Evolutionary conservation across 108 stramenopile species (phyloP), one percentile per base, ranked within the genome.

Genomic region (Nitzschia sp.): DNA sequence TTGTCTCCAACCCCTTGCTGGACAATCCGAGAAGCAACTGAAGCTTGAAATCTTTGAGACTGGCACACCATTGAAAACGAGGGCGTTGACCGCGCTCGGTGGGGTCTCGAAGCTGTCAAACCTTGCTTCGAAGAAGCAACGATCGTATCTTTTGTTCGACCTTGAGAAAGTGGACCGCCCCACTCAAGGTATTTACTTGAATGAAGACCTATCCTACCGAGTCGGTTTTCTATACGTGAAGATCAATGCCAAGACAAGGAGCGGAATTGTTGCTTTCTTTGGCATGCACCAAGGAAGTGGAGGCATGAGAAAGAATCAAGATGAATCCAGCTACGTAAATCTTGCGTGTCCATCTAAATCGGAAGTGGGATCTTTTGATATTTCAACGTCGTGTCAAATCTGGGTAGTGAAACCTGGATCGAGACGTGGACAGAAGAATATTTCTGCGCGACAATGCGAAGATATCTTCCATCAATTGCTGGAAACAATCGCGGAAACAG

Each of bases 21-120:
- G 48, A 6, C 60, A 38, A 34, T 63, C 80, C 41, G 57, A 80
- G 50, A 63, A 83, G 40, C 69, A 37, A 34, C 24, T 44, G 57
- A 63, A 86, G 25, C 71, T 97, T 43, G 80, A 89, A 39, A 89
- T 96, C 20, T 98, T 92, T 72, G 96, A 96, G 72, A 80, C 85
- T 57, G 82, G 86, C 22, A 80, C 89, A 3, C 95, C 97, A 14
- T 74, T 95, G 46, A 70, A 88, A 65, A 80, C 86, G 55, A 77
- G 85, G 15, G 88, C 90, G 22, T 46, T 97, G 69, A 81, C 82
- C 34, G 81, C 91, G 56, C 72, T 96, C 10, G 98, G 98, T 19
- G 91, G 87, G 54, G 75, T 97, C 41, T 86, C 88, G 11, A 84
- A 53, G 52, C 39, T 73, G 62, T 51, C 22, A 11, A 26, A 51